phyloP scores from a whole-genome alignment of 306 rosid species.

The Cicer cuneatum region DNA sequence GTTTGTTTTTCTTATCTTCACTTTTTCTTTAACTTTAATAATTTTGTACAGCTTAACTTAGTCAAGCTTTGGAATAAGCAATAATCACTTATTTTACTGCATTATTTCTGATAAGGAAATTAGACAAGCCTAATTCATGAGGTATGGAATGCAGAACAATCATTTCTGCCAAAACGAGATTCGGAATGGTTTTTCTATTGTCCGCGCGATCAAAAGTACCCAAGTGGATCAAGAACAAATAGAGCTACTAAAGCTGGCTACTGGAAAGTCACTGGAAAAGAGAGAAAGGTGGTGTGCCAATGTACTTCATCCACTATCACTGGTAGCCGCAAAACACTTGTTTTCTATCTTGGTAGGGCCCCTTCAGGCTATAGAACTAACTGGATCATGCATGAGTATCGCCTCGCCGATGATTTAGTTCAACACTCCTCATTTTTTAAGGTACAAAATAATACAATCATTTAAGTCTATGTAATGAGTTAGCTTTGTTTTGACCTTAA shows the following conservation, averaged over 20 bases:
- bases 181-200: constrained; percentile 97
- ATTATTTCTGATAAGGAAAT: constrained; percentile 29
- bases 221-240: constrained; percentile 87
- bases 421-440: constrained; percentile 62
- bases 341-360: constrained; percentile 89
- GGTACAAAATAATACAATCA: constrained; percentile 46
- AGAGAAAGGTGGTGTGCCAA: constrained; percentile 67
- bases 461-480: background rate
- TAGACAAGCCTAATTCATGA: constrained; percentile 38
- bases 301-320: constrained; percentile 52
- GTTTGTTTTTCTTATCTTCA: constrained; percentile 30
- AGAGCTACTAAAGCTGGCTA: constrained; percentile 93
- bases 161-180: constrained; percentile 79
- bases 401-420: constrained; percentile 59
- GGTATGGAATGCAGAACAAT: constrained; percentile 65
- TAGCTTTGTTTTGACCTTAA: constrained; percentile 10
- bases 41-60: constrained; percentile 1
- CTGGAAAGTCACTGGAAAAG: constrained; percentile 99
- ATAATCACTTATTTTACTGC: constrained; percentile 16
- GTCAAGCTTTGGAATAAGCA: constrained; percentile 37
- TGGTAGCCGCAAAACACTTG: constrained; percentile 82
- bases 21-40: constrained; percentile 44
- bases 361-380: constrained; percentile 85
- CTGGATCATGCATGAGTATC: constrained; percentile 97
- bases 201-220: constrained; percentile 86